Evolutionary conservation across 345 rosid genomes (phyloP), one percentile per base, ranked within the genome.

Genomic region (Anacardium occidentale): DNA sequence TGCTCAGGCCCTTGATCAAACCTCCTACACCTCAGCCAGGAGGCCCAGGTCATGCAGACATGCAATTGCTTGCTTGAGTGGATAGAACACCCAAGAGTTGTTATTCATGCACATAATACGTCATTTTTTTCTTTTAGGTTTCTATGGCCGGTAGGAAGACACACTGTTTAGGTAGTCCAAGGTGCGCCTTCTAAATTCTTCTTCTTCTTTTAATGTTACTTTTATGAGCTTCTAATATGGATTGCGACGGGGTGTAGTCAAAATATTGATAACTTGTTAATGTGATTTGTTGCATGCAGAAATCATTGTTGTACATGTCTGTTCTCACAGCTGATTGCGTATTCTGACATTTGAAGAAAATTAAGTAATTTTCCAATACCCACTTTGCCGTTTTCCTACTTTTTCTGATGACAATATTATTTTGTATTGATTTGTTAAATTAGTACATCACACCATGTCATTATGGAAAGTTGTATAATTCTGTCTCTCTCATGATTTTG

Each of bases 1-100:
- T 90, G 61, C 79, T 95, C 77, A 90, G 74, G 82, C 81, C 87
- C 18, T 81, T 96, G 90, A 91, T 86, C 62, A 93, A 86, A 80
- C 68, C 87, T 66, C 84, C 86, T 5, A 81, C 83, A 6, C 84
- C 96, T 68, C 90, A 79, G 74, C 75, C 89, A 47, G 84, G 86
- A 73, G 87, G 75, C 22, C 75, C 89, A 51, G 85, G 86, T 74
- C 88, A 74, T 25, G 67, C 84, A 18, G 91, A 84, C 78, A 62
- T 87, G 85, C 84, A 83, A 52, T 73, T 80, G 50, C 82, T 80
- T 67, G 15, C 83, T 48, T 82, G 79, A 89, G 66, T 59, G 52
- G 60, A 15, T 68, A 45, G 68, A 54, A 59, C 53, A 26, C 22
- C 64, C 20, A 12, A 62, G 64, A 80, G 53, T 69, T 78, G 71